phyloP scores from a whole-genome alignment of 495 filamentous ascomycete species.

The Hapsidospora chrysogenum region DNA sequence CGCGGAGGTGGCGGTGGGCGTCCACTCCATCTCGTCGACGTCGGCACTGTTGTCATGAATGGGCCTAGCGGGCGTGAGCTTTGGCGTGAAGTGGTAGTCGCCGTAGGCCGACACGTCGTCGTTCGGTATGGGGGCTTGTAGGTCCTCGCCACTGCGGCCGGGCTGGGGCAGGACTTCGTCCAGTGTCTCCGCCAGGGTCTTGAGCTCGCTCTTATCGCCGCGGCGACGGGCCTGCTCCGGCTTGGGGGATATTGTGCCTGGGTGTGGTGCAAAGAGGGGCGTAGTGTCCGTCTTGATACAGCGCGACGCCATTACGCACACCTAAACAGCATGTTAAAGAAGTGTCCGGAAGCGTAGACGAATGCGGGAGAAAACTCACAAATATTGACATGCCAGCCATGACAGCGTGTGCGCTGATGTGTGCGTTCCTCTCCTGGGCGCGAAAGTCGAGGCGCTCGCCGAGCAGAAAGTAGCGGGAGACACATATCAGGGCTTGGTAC shows the following conservation, averaged over 20 bases:
- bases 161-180: too few relatives aligned
- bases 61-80: background rate
- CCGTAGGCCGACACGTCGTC: slow-evolving; percentile 12
- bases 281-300: slow-evolving; percentile 37
- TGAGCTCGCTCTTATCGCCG: slow-evolving; percentile 4
- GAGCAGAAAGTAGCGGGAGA: slow-evolving; percentile 36
- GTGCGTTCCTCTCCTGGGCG: slow-evolving; percentile 15
- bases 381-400: slow-evolving; percentile 20
- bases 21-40: slow-evolving; percentile 65
- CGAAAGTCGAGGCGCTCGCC: slow-evolving; percentile 27
- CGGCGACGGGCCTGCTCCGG: background rate
- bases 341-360: background rate
- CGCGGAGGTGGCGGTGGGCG: slow-evolving; percentile 29
- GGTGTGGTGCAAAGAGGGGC: slow-evolving; percentile 32
- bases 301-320: slow-evolving; percentile 28
- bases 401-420: slow-evolving; percentile 36
- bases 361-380: background rate
- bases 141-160: slow-evolving; percentile 14
- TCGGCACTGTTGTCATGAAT: slow-evolving; percentile 9
- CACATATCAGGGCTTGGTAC: slow-evolving; percentile 44
- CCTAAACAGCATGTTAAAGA: slow-evolving; percentile 17
- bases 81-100: slow-evolving; percentile 18
- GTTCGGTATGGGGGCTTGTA: background rate
- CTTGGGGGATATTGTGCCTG: slow-evolving; percentile 9
- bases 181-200: slow-evolving; percentile 21